Evolutionary conservation across 2,329 filamentous ascomycete species (phyloP), one percentile per base, ranked within the genome.

Genomic region (Cercospora sp.): DNA sequence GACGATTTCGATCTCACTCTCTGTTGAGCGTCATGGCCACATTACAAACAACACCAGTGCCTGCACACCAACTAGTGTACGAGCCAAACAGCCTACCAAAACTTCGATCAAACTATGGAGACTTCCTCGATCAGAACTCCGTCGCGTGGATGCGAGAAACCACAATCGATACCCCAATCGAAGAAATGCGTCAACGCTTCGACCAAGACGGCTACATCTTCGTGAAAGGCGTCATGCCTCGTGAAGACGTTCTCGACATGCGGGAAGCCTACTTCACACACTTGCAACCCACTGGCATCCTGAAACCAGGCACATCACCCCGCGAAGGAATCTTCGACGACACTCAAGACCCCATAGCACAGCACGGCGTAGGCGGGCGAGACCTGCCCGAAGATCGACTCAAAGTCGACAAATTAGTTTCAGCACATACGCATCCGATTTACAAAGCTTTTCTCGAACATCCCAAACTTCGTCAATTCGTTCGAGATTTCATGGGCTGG

Each of bases 301-400:
- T 83, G 20, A 75, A 78, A 30, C 79, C 80, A 1, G 75, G 76
- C 18, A 80, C 79, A 1, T 75, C 73, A 13, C 76, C 80, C 0
- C 74, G 79, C 3, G 79, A 81, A 12, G 81, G 82, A 4, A 80
- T 82, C 63, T 83, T 82, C 73, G 77, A 83, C 70, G 55, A 67
- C 0, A 64, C 69, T 1, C 75, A 78, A 18, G 75, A 81, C 64
- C 77, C 78, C 3, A 63, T 79, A 55, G 69, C 64, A 3, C 72
- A 75, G 63, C 72, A 72, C 42, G 74, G 73, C 16, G 70, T 70
- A 13, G 74, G 75, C 36, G 72, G 74, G 28, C 70, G 68, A 13
- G 71, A 78, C 45, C 73, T 77, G 1, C 75, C 72, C 2, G 75
- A 78, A 23, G 72, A 73, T 10, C 31, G 70, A 0, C 74, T 75